Evolutionary conservation across 1,284 basidiomycete genomes (phyloP), one percentile per base, ranked within the genome.

Genomic region (Austroboletus niveus): DNA sequence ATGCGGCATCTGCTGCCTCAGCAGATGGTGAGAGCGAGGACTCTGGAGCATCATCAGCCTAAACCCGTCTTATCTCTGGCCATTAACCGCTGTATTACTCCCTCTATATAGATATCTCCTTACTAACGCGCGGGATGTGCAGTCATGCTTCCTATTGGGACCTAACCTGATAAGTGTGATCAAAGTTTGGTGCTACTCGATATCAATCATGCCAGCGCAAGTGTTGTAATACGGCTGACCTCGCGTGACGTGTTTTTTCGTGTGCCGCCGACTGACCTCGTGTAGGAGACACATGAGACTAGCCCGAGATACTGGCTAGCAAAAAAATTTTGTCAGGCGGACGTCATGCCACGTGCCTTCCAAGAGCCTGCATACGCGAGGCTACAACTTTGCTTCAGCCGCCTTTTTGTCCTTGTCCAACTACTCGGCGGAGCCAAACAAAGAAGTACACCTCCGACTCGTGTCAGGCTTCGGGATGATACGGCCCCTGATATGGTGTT

Each of bases 21-120:
- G 72, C 78, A 10, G 79, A 88, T 59, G 77, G 78, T 41, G 89
- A 88, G 60, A 85, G 87, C 60, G 92, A 92, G 66, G 84, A 84
- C 55, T 83, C 94, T 66, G 82, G 82, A 55, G 77, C 76, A 62
- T 84, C 79, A 61, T 80, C 77, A 59, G 48, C 66, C 62, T 66
- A 52, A 69, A 65, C 47, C 55, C 65, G 55, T 52, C 62, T 62
- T 64, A 63, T 24, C 22, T 68, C 59, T 60, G 60, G 50, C 45
- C 51, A 42, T 54, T 54, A 49, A 67, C 49, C 53, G 50, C 51
- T 69, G 63, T 71, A 60, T 49, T 64, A 66, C 60, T 59, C 56
- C 48, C 58, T 57, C 49, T 59, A 66, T 66, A 69, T 68, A 72
- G 65, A 69, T 57, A 55, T 54, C 58, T 60, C 49, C 39, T 55